phyloP scores from a whole-genome alignment of 805 yeast species.

The Candida loeiensis region DNA sequence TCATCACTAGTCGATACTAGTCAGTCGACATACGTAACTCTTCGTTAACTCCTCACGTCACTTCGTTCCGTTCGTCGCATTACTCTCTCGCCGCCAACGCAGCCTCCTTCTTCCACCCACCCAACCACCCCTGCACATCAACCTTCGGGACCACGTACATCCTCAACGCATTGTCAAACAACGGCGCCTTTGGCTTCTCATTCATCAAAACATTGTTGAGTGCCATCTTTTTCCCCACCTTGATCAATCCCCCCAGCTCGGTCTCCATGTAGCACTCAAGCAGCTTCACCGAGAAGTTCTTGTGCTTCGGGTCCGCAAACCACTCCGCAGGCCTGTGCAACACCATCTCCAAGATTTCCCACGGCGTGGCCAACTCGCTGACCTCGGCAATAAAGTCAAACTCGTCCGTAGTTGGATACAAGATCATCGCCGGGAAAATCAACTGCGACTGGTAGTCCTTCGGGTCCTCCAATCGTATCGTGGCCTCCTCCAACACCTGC shows the following conservation, averaged over 20 bases:
- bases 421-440: slow-evolving; percentile 72
- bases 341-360: slow-evolving; percentile 58
- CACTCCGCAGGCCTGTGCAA: slow-evolving; percentile 63
- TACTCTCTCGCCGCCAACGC: slow-evolving; percentile 35
- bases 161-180: slow-evolving; percentile 70
- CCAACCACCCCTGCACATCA: slow-evolving; percentile 62
- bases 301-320: slow-evolving; percentile 61
- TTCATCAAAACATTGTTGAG: slow-evolving; percentile 62
- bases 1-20: no score
- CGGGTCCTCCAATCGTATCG: slow-evolving; percentile 57
- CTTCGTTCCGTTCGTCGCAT: background rate
- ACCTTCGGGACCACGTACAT: slow-evolving; percentile 76
- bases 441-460: slow-evolving; percentile 72
- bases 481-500: slow-evolving; percentile 50
- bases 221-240: slow-evolving; percentile 74
- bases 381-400: slow-evolving; percentile 77
- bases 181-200: slow-evolving; percentile 62
- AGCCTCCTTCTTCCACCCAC: slow-evolving; percentile 57
- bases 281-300: slow-evolving; percentile 53
- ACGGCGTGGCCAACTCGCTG: slow-evolving; percentile 67
- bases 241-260: slow-evolving; percentile 74
- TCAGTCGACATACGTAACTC: no score
- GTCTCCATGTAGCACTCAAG: slow-evolving; percentile 82
- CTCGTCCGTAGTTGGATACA: slow-evolving; percentile 82
- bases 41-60: background rate